phyloP scores from a whole-genome alignment of 768 basidiomycete species.

The Lentinula detonsa region DNA sequence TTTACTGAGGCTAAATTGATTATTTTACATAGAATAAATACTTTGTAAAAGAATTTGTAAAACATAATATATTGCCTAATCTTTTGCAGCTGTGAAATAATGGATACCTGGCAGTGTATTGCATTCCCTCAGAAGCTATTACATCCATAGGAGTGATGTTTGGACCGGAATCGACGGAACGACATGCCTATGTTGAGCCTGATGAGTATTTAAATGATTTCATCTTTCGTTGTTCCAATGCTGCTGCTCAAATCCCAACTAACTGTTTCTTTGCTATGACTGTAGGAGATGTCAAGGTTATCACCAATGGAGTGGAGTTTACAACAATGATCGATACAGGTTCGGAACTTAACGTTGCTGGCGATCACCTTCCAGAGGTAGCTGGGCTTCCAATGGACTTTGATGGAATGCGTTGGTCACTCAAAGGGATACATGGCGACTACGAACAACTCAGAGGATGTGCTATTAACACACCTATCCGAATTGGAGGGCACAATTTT shows the following conservation, averaged over 20 bases:
- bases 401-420: slow-evolving; percentile 19
- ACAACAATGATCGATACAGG: slow-evolving; percentile 3
- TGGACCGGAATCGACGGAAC: no score
- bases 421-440: slow-evolving; percentile 18
- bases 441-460: slow-evolving; percentile 13
- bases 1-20: no score
- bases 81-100: no score
- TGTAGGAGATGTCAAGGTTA: background rate
- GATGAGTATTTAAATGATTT: no score
- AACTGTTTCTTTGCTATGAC: slow-evolving; percentile 2
- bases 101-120: no score
- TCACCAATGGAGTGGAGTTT: background rate
- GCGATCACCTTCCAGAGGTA: background rate
- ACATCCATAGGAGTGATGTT: no score
- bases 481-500: slow-evolving; percentile 14
- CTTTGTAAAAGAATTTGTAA: no score
- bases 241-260: background rate
- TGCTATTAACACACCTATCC: slow-evolving; percentile 9
- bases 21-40: no score
- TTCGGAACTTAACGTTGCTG: slow-evolving; percentile 3
- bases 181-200: no score
- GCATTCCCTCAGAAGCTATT: no score
- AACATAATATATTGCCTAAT: no score
- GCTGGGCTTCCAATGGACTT: slow-evolving; percentile 47
- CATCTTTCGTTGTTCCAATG: no score